Evolutionary conservation across 2,329 filamentous ascomycete species (phyloP), one percentile per base, ranked within the genome.

Genomic region (Cordyceps cicadae): DNA sequence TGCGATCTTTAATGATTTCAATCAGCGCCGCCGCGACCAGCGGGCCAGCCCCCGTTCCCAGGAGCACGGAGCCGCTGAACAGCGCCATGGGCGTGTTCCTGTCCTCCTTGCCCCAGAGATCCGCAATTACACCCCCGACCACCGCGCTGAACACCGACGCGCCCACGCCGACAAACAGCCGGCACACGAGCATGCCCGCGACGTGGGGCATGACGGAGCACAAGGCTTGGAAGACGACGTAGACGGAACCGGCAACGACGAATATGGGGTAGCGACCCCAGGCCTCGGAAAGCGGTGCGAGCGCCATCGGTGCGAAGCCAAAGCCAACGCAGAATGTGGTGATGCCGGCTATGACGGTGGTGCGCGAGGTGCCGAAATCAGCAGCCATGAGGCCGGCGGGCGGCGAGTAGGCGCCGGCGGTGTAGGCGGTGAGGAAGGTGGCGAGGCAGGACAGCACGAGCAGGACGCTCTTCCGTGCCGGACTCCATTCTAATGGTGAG

Each of bases 41-140:
- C 0, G 92, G 92, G 0, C 92, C 92, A 0, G 88, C 75, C 0
- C 91, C 91, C 0, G 91, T 95, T 0, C 91, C 93, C 11, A 88
- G 80, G 0, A 97, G 76, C 0, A 91, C 92, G 3, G 80, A 79
- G 0, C 88, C 90, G n/a, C 88, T 88, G 71, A 96, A 97, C 0
- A 96, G 70, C 0, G 90, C 87, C 93, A 97, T 96, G 0, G 92
- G 89, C 0, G 88, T 91, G 67, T 97, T 96, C 39, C 93, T 81
- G 50, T 89, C 86, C 62, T 89, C 77, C 11, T 89, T 85, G 53
- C 87, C 83, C 75, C 92, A 96, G 62, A 96, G 83, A 69, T 97
- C 92, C 55, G 88, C 88, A 46, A 97, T 87, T 4, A 97, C 89
- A 3, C 92, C 92, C n/a, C 92, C 92, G 0, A 96, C 88, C 81